Base-by-base conservation (phyloP, 352 stramenopile genomes). In the Globisporangium carolinianum region DNA sequence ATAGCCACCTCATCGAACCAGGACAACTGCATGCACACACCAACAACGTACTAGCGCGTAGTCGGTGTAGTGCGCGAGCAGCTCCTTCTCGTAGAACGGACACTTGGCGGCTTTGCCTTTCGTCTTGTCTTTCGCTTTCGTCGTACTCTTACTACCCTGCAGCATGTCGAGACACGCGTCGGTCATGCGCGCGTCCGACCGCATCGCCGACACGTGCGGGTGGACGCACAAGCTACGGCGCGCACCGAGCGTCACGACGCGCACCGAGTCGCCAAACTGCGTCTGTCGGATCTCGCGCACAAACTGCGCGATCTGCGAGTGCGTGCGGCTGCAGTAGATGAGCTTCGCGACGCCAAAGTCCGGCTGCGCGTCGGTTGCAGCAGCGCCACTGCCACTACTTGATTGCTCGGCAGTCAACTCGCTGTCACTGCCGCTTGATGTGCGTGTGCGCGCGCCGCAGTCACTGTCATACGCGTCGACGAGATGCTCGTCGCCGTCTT, bases 241-340 rank as follows among this genome's bases (percentile, higher is more conserved):
- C 39, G 87, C 89, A 7, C 87, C 87, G 8, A 96, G 67, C 1
- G 86, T 87, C 0, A 95, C 68, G 17, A 89, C 83, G 8, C 85
- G 84, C n/a, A 95, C 69, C 15, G 73, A 72, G 5, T 82, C 62
- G 0, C 70, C 69, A 60, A 94, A 96, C 15, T 24, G 60, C 1
- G 86, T 96, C 51, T 94, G 92, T 37, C 83, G 77, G 56, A 96
- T 94, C 60, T 96, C 87, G 49, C 82, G 69, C 42, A 96, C 77
- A 48, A 96, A 96, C 53, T 96, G 87, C 35, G 85, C 90, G 51
- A 96, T 91, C 58, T 96, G 87, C 15, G 87, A 95, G 61, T 96
- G 87, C 35, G 87, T 96, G 24, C 87, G 86, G 73, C 87, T 96
- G 69, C 87, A 96, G 55, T 95, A 96, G 43, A 96, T 93, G 57